phyloP scores from a whole-genome alignment of 805 yeast genomes.

The Candida anglica region DNA sequence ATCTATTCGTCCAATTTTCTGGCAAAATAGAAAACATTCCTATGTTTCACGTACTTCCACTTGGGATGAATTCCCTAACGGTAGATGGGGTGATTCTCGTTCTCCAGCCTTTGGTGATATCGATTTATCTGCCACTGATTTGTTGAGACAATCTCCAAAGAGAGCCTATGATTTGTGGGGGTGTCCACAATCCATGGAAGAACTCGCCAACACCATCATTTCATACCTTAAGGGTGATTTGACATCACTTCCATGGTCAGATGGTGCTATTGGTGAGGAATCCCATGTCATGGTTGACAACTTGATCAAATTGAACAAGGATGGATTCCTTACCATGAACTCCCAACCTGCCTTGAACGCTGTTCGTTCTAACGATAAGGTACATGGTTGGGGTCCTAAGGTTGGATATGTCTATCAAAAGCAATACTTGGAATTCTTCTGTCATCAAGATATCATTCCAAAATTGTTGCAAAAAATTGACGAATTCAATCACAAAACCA shows the following conservation, averaged over 20 bases:
- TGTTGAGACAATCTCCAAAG: conserved; percentile 78
- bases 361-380: conserved; percentile 59
- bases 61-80: conserved; percentile 99
- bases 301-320: conserved; percentile 59
- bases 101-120: conserved; percentile 96
- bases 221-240: conserved; percentile 70
- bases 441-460: conserved; percentile 53
- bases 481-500: conserved; percentile 30
- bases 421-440: conserved; percentile 83
- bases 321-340: conserved; percentile 77
- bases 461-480: conserved; percentile 40
- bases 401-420: conserved; percentile 93
- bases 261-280: conserved; percentile 80
- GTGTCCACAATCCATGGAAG: conserved; percentile 55
- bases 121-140: conserved; percentile 73
- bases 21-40: conserved; percentile 91
- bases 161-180: conserved; percentile 90
- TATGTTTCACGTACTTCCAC: conserved; percentile 85
- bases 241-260: conserved; percentile 89
- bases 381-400: conserved; percentile 93
- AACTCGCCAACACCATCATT: conserved; percentile 60
- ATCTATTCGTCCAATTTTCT: conserved; percentile 88
- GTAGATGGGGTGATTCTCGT: conserved; percentile 97
- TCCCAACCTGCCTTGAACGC: conserved; percentile 95
- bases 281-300: conserved; percentile 56